phyloP scores from a whole-genome alignment of 441 rosid genomes.

The Macaranga tanarius region DNA sequence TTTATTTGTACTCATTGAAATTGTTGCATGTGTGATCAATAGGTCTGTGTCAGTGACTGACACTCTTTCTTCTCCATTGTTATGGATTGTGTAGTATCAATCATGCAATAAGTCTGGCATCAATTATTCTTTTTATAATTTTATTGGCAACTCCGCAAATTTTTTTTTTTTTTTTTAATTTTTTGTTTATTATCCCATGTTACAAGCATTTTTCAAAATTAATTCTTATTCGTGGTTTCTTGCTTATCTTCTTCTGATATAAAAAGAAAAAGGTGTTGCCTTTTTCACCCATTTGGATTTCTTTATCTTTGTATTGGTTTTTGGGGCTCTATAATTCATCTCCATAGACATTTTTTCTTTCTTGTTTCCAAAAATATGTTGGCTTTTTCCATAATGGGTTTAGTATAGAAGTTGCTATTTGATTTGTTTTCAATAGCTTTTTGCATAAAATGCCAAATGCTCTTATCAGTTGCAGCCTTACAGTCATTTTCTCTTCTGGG shows the following conservation, averaged over 20 bases:
- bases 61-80: slow-evolving; percentile 4
- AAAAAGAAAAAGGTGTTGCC: slow-evolving; percentile 11
- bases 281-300: slow-evolving; percentile 20
- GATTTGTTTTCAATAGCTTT: not conserved
- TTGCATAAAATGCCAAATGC: slow-evolving; percentile 25
- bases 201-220: slow-evolving; percentile 3
- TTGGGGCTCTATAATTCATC: not conserved
- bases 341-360: not conserved
- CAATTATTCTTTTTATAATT: slow-evolving; percentile 23
- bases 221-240: not conserved
- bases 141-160: slow-evolving; percentile 23
- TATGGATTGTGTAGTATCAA: slow-evolving; percentile 20
- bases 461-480: slow-evolving; percentile 13
- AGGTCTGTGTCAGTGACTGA: slow-evolving; percentile 35
- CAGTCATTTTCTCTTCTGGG: slow-evolving; percentile 29
- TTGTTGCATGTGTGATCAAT: slow-evolving; percentile 7
- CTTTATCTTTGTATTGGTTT: not conserved
- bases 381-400: slow-evolving; percentile 23
- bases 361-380: slow-evolving; percentile 17
- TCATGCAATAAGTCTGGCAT: slow-evolving; percentile 31
- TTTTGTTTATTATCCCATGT: slow-evolving; percentile 6
- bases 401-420: not conserved
- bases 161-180: slow-evolving; percentile 17
- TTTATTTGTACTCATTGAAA: slow-evolving; percentile 16
- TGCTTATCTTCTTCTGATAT: slow-evolving; percentile 17